Evolutionary conservation across 1,284 basidiomycete species (phyloP).

Genomic region (Athelia sp.): DNA sequence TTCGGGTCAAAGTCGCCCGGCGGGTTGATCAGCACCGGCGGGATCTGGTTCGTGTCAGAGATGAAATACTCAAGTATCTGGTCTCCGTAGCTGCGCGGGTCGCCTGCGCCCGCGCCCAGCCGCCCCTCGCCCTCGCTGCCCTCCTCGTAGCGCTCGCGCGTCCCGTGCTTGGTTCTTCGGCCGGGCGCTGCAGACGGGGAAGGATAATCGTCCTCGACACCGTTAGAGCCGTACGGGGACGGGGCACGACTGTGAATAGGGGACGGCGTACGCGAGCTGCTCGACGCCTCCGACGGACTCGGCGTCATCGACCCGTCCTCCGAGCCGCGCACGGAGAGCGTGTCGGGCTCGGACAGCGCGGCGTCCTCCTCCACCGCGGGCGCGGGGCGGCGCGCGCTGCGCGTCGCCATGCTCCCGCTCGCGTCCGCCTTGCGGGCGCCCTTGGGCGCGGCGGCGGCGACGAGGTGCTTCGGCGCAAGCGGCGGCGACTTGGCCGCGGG

Average conservation of each 20-base stretch:
- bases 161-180: conserved; percentile 33
- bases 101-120: conserved; percentile 35
- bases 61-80: conserved; percentile 99
- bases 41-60: conserved; percentile 93
- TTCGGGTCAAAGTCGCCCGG: conserved; percentile 94
- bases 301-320: conserved; percentile 84
- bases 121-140: conserved; percentile 37
- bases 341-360: conserved; percentile 57
- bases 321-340: conserved; percentile 58
- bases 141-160: conserved; percentile 33
- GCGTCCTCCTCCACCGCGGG: conserved; percentile 38
- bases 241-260: conserved; percentile 64
- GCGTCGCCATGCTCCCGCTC: conserved; percentile 29
- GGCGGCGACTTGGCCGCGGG: conserved; percentile 92
- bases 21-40: conserved; percentile 83
- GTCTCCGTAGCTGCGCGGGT: conserved; percentile 77
- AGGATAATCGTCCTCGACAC: conserved; percentile 32
- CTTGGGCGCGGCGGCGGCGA: conserved; percentile 54
- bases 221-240: conserved; percentile 33
- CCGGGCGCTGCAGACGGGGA: conserved; percentile 26
- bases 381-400: conserved; percentile 49
- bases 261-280: conserved; percentile 86
- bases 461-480: conserved; percentile 93
- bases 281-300: conserved; percentile 80
- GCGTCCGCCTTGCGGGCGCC: conserved; percentile 45